Evolutionary conservation across 2,329 filamentous ascomycete species (phyloP).

Genomic region (Boeremia exigua): DNA sequence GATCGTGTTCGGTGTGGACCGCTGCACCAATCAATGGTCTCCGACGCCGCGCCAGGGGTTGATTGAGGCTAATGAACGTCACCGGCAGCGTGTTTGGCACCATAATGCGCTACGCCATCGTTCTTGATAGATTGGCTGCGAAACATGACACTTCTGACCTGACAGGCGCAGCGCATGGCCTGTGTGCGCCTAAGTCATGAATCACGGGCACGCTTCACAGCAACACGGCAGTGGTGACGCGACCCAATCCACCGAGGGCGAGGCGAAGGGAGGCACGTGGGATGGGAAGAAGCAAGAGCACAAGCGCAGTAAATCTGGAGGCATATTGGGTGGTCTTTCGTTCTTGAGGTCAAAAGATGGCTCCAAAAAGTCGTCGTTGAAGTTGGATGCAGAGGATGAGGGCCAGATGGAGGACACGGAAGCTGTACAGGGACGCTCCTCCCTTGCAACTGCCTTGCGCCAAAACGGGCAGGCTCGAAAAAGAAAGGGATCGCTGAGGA

Average conservation of each 20-base stretch:
- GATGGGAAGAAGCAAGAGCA: conserved; percentile 32
- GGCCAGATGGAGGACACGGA: conserved; percentile 39
- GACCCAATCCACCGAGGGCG: not conserved
- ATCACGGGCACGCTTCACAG: conserved; percentile 23
- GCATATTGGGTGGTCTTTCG: conserved; percentile 71
- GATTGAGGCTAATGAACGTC: conserved; percentile 13
- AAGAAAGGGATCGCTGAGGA: conserved; percentile 83
- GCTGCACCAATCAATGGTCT: conserved; percentile 26
- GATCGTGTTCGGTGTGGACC: conserved; percentile 19
- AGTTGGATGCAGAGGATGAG: conserved; percentile 20
- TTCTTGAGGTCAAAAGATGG: conserved; percentile 63
- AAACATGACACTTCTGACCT: conserved; percentile 27
- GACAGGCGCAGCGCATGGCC: conserved; percentile 21
- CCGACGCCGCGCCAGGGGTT: conserved; percentile 25
- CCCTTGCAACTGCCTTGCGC: conserved; percentile 49
- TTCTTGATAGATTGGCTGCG: conserved; percentile 18
- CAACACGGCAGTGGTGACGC: conserved; percentile 16
- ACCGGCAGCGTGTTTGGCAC: conserved; percentile 14
- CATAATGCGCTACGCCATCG: conserved; percentile 12
- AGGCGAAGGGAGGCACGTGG: conserved; percentile 15
- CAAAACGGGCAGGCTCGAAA: conserved; percentile 62
- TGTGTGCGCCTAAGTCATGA: conserved; percentile 30
- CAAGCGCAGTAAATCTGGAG: conserved; percentile 65
- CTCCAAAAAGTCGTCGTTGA: conserved; percentile 39
- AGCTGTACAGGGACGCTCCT: conserved; percentile 24